phyloP scores from a whole-genome alignment of 225 moss, liverwort and hornwort species.

The Physcomitrium patens region DNA sequence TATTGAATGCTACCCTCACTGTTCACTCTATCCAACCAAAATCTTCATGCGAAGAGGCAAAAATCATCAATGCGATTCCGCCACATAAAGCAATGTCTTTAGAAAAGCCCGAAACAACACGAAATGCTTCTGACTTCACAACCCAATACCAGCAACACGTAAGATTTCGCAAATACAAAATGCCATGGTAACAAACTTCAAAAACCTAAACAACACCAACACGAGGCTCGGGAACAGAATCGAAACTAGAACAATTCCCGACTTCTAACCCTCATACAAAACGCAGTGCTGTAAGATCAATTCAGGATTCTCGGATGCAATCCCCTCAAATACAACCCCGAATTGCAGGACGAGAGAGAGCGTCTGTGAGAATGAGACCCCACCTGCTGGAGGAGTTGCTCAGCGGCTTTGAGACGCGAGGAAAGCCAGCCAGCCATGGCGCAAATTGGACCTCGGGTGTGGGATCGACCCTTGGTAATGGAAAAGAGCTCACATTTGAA shows the following conservation, averaged over 20 bases:
- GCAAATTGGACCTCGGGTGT: constrained; percentile 6
- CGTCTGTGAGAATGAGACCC: background rate
- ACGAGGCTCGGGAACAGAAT: background rate
- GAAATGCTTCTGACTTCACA: background rate
- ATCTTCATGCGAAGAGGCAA: background rate
- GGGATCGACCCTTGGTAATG: background rate
- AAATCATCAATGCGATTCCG: background rate
- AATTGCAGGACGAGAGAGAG: too few species aligned
- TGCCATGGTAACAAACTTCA: background rate
- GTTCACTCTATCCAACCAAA: background rate
- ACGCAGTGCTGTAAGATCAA: too few species aligned
- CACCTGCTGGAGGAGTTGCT: constrained; percentile 79
- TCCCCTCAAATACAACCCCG: too few species aligned
- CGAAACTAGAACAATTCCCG: background rate
- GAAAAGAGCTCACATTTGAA: too few species aligned
- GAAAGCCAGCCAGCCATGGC: constrained; percentile 80
- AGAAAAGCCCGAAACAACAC: background rate
- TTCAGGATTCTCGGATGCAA: too few species aligned
- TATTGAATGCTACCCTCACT: background rate
- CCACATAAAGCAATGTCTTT: background rate
- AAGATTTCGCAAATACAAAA: background rate
- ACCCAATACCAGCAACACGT: background rate
- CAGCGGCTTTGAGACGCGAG: constrained; percentile 75
- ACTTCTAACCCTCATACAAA: background rate
- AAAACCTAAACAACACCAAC: constrained; percentile 30